These are phyloP conservation scores for Amoebophrya sp. DNA, from an alignment of 169 alveolate genomes.

Conservation along the genomic window DNA sequence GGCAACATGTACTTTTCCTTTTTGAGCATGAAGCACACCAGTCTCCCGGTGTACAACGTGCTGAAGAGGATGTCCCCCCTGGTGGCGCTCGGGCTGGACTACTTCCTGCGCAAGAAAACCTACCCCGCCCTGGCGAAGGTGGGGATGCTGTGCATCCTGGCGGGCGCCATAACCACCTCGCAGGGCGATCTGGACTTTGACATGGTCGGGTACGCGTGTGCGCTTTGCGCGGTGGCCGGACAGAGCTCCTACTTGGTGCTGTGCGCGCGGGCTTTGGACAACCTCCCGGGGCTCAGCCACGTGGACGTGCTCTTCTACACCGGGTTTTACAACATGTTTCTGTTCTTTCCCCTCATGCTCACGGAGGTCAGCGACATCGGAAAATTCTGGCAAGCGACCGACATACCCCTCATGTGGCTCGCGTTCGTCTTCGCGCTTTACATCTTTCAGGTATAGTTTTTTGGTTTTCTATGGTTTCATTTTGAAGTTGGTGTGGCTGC, in stretches of 20 bases:
- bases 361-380: background rate
- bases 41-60: background rate
- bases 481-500: no score
- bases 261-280: conserved; percentile 1
- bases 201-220: background rate
- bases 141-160: background rate
- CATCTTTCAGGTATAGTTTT: background rate
- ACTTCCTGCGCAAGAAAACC: background rate
- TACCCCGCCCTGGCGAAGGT: background rate
- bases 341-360: background rate
- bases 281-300: background rate
- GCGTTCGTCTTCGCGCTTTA: background rate
- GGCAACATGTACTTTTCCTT: background rate
- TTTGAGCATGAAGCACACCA: background rate
- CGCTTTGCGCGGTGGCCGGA: background rate
- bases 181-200: background rate
- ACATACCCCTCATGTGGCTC: background rate
- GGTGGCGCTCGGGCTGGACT: background rate
- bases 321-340: background rate
- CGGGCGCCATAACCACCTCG: background rate
- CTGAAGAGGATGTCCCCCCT: background rate
- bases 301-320: background rate
- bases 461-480: no score
- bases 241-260: background rate
- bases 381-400: background rate